These are phyloP conservation scores for Cladosporium sp. DNA, from an alignment of 2,329 filamentous ascomycete species.

Conservation along the genomic window DNA sequence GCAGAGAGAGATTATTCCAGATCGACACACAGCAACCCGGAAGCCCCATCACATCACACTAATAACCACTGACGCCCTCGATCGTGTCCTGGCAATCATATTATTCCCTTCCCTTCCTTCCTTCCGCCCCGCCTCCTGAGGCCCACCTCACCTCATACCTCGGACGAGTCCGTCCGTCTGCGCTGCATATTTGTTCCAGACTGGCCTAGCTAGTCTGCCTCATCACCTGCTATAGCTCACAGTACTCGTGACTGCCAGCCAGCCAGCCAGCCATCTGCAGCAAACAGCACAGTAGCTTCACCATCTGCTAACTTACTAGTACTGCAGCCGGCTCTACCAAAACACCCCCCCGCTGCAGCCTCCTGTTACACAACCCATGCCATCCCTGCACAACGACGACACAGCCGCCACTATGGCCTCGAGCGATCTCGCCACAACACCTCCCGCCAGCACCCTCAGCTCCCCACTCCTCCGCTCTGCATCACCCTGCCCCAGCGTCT, in stretches of 20 bases:
- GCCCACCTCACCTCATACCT: neutral
- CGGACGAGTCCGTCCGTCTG: neutral
- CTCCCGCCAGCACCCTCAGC: constrained; percentile 30
- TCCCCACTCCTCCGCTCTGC: constrained; percentile 45
- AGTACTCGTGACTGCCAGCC: neutral
- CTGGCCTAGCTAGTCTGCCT: neutral
- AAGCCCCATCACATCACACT: neutral
- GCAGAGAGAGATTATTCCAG: neutral
- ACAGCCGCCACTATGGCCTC: constrained; percentile 19
- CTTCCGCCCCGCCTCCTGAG: neutral
- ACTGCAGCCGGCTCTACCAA: neutral
- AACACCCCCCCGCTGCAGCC: neutral
- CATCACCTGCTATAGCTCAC: neutral
- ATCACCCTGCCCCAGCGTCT: constrained; percentile 66
- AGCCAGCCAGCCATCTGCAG: neutral
- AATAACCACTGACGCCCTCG: neutral
- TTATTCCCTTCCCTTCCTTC: neutral
- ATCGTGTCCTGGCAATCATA: neutral
- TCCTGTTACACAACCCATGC: constrained; percentile 8
- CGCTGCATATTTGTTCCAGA: neutral
- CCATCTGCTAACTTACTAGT: neutral
- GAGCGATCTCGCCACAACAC: constrained; percentile 22
- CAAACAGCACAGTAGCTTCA: neutral
- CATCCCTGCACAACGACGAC: constrained; percentile 4
- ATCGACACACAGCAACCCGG: neutral